Percentiles rank a stretch among this genome's conserved stretches.
These are phyloP conservation scores for Golubevia pallescens DNA, from an alignment of 1,284 basidiomycete species.

Conservation along the genomic window DNA sequence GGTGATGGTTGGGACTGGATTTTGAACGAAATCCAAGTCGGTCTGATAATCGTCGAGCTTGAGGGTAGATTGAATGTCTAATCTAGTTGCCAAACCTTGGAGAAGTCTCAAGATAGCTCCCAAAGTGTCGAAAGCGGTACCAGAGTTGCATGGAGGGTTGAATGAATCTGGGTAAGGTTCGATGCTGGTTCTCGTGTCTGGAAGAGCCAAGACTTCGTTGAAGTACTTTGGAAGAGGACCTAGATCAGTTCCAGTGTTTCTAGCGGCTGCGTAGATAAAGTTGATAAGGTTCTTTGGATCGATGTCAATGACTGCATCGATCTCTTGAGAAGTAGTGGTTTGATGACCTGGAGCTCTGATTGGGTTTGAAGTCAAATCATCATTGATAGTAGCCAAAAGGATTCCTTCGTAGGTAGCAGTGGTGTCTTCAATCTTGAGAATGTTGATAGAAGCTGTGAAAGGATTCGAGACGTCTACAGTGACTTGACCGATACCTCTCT, in stretches of 20 bases:
- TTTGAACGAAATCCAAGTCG: constrained; percentile 50
- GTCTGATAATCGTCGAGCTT: constrained; percentile 59
- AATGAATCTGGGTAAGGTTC: constrained; percentile 44
- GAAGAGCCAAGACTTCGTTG: constrained; percentile 39
- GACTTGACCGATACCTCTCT: constrained; percentile 3
- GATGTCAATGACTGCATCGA: constrained; percentile 45
- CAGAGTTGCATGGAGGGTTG: constrained; percentile 42
- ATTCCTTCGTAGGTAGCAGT: constrained; percentile 45
- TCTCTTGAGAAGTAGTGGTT: constrained; percentile 41
- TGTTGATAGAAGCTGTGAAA: constrained; percentile 59
- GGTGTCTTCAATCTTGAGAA: constrained; percentile 47
- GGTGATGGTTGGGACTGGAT: constrained; percentile 48
- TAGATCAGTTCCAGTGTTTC: constrained; percentile 29
- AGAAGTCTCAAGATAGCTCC: constrained; percentile 39
- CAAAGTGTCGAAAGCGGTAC: constrained; percentile 47
- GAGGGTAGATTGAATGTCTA: constrained; percentile 35
- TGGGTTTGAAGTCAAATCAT: constrained; percentile 35
- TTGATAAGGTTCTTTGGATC: constrained; percentile 53
- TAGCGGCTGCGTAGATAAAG: constrained; percentile 47
- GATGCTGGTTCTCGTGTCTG: constrained; percentile 41
- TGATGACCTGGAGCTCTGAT: constrained; percentile 41
- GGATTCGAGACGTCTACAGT: constrained; percentile 36
- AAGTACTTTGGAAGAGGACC: constrained; percentile 54
- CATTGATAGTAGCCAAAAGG: constrained; percentile 49
- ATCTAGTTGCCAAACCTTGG: constrained; percentile 35